A percentile compares a stretch with the other conserved stretches of the same genome.
Evolutionary conservation across 2,329 filamentous ascomycete genomes (phyloP).

Genomic region (Colletotrichum euphorbiae): DNA sequence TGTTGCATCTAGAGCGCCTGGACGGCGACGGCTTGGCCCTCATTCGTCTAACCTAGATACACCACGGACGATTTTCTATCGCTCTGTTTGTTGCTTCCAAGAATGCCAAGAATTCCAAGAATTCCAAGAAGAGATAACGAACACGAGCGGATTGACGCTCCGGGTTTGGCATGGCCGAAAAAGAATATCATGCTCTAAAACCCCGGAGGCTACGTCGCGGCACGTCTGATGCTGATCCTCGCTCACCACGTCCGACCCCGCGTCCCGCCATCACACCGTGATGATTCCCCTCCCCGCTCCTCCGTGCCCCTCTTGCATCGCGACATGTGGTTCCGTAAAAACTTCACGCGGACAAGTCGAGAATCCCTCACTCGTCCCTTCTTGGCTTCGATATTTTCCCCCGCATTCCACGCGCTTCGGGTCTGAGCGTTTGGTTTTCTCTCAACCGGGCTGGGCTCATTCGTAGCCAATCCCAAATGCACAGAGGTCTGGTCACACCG

Average conservation of each 20-base stretch:
- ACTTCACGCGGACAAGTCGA: neutral
- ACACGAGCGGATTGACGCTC: neutral
- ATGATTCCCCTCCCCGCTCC: neutral
- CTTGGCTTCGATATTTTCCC: neutral
- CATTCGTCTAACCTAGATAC: slow-evolving; percentile 8
- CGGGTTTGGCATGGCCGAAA: no score
- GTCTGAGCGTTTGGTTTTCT: no score
- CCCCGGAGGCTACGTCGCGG: no score
- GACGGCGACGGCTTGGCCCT: neutral
- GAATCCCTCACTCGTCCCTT: neutral
- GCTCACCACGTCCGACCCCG: neutral
- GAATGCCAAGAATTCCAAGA: no score
- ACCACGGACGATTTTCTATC: neutral
- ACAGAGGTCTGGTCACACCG: no score
- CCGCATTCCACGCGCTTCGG: neutral
- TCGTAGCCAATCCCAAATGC: no score
- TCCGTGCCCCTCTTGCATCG: neutral
- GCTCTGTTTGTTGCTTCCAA: no score
- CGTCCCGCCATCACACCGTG: neutral
- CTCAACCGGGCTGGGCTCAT: no score
- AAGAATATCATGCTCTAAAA: no score
- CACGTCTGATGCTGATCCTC: neutral
- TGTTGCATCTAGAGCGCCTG: neutral
- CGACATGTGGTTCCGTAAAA: neutral
- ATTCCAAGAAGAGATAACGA: neutral